A percentile compares a stretch with the other conserved stretches of the same genome.
These are phyloP conservation scores for Coemansia sp. DNA, from an alignment of 192 early-diverging fungal species.

Conservation along the genomic window DNA sequence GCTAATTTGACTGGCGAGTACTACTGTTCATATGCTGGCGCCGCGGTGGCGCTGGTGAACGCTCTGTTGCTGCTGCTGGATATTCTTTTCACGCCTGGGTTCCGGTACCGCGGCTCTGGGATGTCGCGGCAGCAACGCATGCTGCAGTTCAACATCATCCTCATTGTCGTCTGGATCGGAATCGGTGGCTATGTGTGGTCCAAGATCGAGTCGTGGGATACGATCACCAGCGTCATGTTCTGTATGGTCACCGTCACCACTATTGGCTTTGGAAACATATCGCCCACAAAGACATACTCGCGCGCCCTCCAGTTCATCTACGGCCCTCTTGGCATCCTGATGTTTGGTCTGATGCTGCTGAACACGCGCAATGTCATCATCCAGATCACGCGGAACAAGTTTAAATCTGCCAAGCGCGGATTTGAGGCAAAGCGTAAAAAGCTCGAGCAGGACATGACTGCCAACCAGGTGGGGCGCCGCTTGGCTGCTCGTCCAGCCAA, in stretches of 20 bases:
- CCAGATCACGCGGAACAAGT: constrained; percentile 39
- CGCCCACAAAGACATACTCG: constrained; percentile 40
- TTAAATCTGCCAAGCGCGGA: constrained; percentile 34
- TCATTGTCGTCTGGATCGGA: constrained; percentile 53
- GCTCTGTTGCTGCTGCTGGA: constrained; percentile 44
- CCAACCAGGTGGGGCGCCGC: constrained; percentile 34
- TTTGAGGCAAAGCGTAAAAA: constrained; percentile 27
- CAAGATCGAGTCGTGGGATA: constrained; percentile 52
- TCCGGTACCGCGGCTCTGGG: constrained; percentile 52
- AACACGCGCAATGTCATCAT: constrained; percentile 53
- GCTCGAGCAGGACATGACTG: constrained; percentile 36
- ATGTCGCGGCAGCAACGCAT: constrained; percentile 54
- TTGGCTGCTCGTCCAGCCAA: constrained; percentile 32
- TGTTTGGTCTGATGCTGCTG: constrained; percentile 53
- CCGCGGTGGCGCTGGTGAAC: constrained; percentile 38
- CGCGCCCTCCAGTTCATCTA: constrained; percentile 44
- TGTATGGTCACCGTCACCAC: constrained; percentile 54
- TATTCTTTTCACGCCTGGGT: constrained; percentile 45
- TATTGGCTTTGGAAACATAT: constrained; percentile 51
- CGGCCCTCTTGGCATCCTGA: constrained; percentile 48
- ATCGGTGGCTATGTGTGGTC: constrained; percentile 53
- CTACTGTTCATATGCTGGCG: constrained; percentile 52
- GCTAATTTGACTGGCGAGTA: constrained; percentile 50
- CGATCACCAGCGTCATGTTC: constrained; percentile 46
- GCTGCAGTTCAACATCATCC: constrained; percentile 54